A percentile compares a stretch with the other conserved stretches of the same genome.
phyloP scores from a whole-genome alignment of 1,284 basidiomycete genomes.

The Apiotrichum porosum region DNA sequence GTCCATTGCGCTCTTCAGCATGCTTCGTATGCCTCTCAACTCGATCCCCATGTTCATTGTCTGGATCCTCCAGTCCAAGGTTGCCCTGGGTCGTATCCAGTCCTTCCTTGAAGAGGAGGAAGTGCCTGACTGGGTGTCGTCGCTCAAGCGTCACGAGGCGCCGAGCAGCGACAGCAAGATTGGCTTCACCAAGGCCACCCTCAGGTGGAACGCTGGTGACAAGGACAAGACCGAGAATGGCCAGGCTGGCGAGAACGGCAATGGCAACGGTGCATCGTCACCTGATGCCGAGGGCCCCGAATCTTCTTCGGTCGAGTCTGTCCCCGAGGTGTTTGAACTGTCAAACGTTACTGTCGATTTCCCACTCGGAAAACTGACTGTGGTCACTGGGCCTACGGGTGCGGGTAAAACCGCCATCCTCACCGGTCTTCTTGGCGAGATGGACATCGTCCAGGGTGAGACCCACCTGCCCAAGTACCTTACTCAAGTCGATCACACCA shows the following conservation, averaged over 20 bases:
- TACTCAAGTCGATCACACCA: conserved; percentile 55
- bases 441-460: conserved; percentile 60
- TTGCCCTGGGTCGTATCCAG: conserved; percentile 73
- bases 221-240: not conserved
- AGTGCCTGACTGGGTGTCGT: conserved; percentile 64
- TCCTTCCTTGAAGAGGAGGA: conserved; percentile 79
- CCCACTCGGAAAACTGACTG: conserved; percentile 62
- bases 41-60: conserved; percentile 38
- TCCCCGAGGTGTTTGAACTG: conserved; percentile 56
- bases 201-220: conserved; percentile 61
- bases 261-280: not conserved
- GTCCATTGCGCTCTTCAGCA: conserved; percentile 47
- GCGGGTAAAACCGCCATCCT: conserved; percentile 57
- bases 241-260: not conserved
- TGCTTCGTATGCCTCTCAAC: conserved; percentile 55
- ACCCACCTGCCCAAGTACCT: conserved; percentile 63
- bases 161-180: conserved; percentile 50
- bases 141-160: conserved; percentile 52
- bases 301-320: conserved; percentile 6
- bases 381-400: conserved; percentile 71
- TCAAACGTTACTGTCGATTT: conserved; percentile 62
- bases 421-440: conserved; percentile 52
- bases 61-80: conserved; percentile 56
- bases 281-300: conserved; percentile 14
- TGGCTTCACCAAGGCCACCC: conserved; percentile 60